Evolutionary conservation across 805 yeast species (phyloP).

Genomic region (Cyberlindnera subsufficiens): DNA sequence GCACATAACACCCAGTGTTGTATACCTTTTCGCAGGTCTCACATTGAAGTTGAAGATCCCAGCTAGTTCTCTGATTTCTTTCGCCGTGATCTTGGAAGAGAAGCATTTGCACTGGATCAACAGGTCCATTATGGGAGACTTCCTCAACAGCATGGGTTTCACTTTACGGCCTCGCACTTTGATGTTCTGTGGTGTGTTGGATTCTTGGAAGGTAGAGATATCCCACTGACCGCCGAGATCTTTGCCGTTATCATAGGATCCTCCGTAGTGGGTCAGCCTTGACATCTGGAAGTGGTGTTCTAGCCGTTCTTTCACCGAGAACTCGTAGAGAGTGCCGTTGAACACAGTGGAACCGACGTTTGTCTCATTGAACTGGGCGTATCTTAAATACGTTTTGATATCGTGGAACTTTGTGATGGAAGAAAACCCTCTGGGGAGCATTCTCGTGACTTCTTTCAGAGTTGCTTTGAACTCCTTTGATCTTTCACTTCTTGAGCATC

Average conservation of each 20-base stretch:
- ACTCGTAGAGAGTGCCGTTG: slow-evolving; percentile 21
- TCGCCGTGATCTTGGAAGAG: slow-evolving; percentile 19
- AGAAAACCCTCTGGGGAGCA: not conserved
- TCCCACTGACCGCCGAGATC: slow-evolving; percentile 21
- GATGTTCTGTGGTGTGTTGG: not conserved
- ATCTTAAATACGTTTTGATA: slow-evolving; percentile 8
- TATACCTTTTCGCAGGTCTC: slow-evolving; percentile 6
- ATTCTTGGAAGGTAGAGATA: slow-evolving; percentile 1
- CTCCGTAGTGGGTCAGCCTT: slow-evolving; percentile 17
- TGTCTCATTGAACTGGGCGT: slow-evolving; percentile 14
- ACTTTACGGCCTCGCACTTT: slow-evolving; percentile 6
- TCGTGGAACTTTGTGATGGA: not conserved
- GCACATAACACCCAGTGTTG: slow-evolving; percentile 17
- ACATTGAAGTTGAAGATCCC: slow-evolving; percentile 20
- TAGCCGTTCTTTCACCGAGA: slow-evolving; percentile 13
- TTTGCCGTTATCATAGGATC: slow-evolving; percentile 21
- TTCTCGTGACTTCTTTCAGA: not conserved
- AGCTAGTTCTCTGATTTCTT: slow-evolving; percentile 21
- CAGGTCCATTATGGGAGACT: slow-evolving; percentile 10
- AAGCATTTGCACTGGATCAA: slow-evolving; percentile 22
- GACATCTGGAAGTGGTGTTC: slow-evolving; percentile 3
- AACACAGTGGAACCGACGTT: slow-evolving; percentile 18
- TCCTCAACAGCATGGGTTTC: slow-evolving; percentile 8
- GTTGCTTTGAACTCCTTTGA: no score
- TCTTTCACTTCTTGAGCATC: no score